Evolutionary conservation across 2,329 filamentous ascomycete species (phyloP).

Genomic region (Claviceps sp.): DNA sequence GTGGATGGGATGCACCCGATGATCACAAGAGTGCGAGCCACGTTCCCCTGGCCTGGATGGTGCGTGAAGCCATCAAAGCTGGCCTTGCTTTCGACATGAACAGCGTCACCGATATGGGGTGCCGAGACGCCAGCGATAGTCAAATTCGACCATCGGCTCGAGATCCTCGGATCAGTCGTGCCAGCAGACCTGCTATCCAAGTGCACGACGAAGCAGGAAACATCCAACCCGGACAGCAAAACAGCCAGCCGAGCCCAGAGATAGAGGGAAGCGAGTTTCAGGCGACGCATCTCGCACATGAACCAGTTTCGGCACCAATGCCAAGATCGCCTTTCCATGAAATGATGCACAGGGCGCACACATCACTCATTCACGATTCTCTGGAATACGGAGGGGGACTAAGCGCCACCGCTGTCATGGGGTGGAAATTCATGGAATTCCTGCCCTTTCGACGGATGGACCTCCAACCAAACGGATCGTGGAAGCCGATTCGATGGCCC

Average conservation of each 20-base stretch:
- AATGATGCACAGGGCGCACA: constrained; percentile 43
- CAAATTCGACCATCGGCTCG: constrained; percentile 3
- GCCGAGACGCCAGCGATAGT: constrained; percentile 17
- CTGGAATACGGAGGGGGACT: constrained; percentile 51
- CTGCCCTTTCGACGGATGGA: constrained; percentile 74
- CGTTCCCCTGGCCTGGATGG: constrained; percentile 57
- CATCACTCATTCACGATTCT: constrained; percentile 54
- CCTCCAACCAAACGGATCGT: constrained; percentile 55
- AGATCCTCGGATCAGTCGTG: constrained; percentile 1
- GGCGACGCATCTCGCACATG: neutral
- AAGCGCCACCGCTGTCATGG: constrained; percentile 38
- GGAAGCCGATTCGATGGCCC: constrained; percentile 72
- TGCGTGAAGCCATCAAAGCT: constrained; percentile 43
- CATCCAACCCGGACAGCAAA: constrained; percentile 8
- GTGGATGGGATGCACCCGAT: constrained; percentile 52
- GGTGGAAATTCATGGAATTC: constrained; percentile 72
- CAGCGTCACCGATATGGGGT: constrained; percentile 55
- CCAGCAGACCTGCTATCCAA: constrained; percentile 13
- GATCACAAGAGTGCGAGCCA: constrained; percentile 52
- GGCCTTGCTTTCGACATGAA: constrained; percentile 57
- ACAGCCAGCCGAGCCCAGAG: constrained; percentile 10
- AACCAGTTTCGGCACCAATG: constrained; percentile 5
- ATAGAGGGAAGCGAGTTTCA: constrained; percentile 11
- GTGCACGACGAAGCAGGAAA: constrained; percentile 8
- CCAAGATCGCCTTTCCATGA: constrained; percentile 32